Evolutionary conservation across 2,329 filamentous ascomycete genomes (phyloP), one percentile per base, ranked within the genome.

Genomic region (Aureobasidium musti): DNA sequence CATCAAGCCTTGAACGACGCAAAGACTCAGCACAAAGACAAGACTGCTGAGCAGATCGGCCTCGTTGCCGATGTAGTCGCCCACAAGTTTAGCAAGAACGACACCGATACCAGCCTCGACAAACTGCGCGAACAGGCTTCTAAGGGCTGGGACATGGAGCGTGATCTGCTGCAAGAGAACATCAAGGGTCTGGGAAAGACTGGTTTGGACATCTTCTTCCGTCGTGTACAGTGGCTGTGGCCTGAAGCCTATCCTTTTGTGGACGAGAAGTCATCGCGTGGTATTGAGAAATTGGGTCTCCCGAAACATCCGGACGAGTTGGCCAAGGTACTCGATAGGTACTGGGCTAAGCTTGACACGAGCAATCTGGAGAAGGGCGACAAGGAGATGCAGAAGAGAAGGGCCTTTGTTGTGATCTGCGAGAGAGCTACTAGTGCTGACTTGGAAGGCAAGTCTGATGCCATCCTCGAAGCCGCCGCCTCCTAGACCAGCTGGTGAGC

Each of bases 21-120:
- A 39, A 69, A 74, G 35, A 82, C 79, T 7, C 79, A 82, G 72
- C 79, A 82, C 67, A 79, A 80, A 65, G 79, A 78, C 68, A 82
- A 82, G 73, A 81, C 79, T 1, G 79, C 79, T 0, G 73, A 75
- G 10, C 77, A 81, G 66, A 73, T 82, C 6, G 74, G 73, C 5
- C 35, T 70, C 10, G 64, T 78, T 6, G 76, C 76, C 1, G 73
- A 77, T 28, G 72, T 73, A 0, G 70, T 79, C 2, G 57, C 72
- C 7, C 70, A 74, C 45, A 77, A 76, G 39, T 75, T 75, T 63
- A 69, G 73, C 5, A 71, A 71, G 30, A 63, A 67, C n/a, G 73
- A 74, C 14, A 70, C 75, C 8, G 75, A 77, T n/a, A 72, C 72
- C 23, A 66, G 71, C 49, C 43, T 78, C 50, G 70, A 73, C 23